These are phyloP conservation scores for Nematocida minor DNA, from an alignment of 371 early-diverging fungal genomes.

Conservation along the genomic window DNA sequence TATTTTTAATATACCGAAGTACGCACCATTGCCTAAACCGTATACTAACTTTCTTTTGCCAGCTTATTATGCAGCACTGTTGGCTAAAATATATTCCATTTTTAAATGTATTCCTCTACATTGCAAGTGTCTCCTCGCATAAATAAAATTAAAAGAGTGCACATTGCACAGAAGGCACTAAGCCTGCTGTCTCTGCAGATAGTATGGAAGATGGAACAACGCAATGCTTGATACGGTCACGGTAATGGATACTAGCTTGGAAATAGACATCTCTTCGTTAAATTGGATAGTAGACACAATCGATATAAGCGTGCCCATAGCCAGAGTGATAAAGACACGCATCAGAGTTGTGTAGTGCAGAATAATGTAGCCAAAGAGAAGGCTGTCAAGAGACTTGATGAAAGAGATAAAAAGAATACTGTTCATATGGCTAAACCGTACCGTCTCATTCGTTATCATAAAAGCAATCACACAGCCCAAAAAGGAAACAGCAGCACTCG, in stretches of 20 bases:
- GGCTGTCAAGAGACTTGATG: background rate
- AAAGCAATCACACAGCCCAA: background rate
- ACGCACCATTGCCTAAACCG: too few species aligned
- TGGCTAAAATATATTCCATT: too few species aligned
- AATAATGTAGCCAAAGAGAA: slow-evolving; percentile 9
- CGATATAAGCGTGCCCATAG: background rate
- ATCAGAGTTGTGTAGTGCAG: background rate
- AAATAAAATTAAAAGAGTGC: background rate
- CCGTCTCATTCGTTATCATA: background rate
- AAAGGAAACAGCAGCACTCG: slow-evolving; percentile 1
- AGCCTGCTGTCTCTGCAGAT: background rate
- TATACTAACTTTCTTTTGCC: too few species aligned
- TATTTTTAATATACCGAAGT: too few species aligned
- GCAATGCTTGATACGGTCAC: background rate
- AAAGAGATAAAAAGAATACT: background rate
- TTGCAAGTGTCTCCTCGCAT: background rate
- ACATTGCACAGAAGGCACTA: background rate
- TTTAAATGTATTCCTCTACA: too few species aligned
- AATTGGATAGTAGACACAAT: slow-evolving; percentile 7
- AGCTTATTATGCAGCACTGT: too few species aligned
- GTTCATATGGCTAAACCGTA: background rate
- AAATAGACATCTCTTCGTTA: background rate
- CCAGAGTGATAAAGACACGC: background rate
- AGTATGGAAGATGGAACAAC: background rate
- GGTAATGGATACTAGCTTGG: background rate